These are phyloP conservation scores for Solidago caesia DNA, from an alignment of 129 eudicot genomes.

Conservation along the genomic window DNA sequence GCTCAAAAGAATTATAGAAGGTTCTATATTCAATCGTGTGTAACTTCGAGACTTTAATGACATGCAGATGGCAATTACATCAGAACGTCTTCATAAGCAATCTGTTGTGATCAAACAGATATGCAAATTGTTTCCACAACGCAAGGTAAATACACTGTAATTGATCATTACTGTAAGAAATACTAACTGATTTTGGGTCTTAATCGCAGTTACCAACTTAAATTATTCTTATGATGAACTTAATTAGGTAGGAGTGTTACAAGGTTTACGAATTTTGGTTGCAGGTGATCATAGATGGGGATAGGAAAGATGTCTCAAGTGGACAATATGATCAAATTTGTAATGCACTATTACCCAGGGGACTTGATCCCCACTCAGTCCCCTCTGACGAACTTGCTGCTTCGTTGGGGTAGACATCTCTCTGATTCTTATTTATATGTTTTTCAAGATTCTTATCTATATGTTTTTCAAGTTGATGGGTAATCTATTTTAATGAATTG, in stretches of 20 bases:
- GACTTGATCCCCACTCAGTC: conserved; percentile 94
- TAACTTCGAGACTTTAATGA: conserved; percentile 22
- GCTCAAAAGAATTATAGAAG: not conserved
- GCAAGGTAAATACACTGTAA: conserved; percentile 48
- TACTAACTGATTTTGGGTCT: not conserved
- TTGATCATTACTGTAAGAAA: not conserved
- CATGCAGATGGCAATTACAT: conserved; percentile 87
- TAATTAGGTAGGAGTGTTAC: not conserved
- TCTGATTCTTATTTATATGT: not conserved
- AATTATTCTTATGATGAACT: conserved; percentile 13
- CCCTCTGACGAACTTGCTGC: conserved; percentile 87
- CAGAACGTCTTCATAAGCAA: conserved; percentile 91
- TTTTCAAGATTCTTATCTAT: not conserved
- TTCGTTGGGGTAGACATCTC: conserved; percentile 62
- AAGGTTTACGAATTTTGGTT: conserved; percentile 19
- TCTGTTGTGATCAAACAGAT: conserved; percentile 86
- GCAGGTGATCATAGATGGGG: conserved; percentile 73
- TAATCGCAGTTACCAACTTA: not conserved
- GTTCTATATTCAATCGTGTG: not conserved
- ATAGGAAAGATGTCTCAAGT: conserved; percentile 61
- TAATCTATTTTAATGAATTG: not conserved
- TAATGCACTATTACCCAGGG: conserved; percentile 82
- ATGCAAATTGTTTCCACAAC: conserved; percentile 95
- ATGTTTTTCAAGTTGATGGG: too few species aligned
- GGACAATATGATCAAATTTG: conserved; percentile 88